Evolutionary conservation across 305 asterid species (phyloP).

Genomic region (Caryopteris hybrid): DNA sequence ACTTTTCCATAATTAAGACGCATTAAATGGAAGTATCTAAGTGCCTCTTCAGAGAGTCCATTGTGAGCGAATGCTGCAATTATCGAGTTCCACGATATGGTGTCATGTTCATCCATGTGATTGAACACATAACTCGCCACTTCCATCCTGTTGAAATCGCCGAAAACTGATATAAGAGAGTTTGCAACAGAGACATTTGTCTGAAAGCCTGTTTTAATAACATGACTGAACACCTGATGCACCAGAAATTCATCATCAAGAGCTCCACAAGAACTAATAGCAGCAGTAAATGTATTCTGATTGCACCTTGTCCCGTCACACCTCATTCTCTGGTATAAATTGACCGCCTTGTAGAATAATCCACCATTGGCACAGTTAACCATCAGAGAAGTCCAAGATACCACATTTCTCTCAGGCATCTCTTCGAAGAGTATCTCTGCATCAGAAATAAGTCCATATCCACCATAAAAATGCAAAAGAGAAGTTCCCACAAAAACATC

Average conservation of each 20-base stretch:
- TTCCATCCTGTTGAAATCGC: conserved; percentile 43
- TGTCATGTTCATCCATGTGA: conserved; percentile 52
- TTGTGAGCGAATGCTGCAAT: conserved; percentile 60
- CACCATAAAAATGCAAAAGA: conserved; percentile 77
- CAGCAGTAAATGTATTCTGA: conserved; percentile 66
- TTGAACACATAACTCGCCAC: conserved; percentile 50
- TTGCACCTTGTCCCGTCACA: conserved; percentile 48
- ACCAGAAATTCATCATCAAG: conserved; percentile 74
- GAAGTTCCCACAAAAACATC: conserved; percentile 76
- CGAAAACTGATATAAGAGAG: conserved; percentile 64
- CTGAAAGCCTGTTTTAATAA: conserved; percentile 59
- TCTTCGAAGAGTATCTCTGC: conserved; percentile 55
- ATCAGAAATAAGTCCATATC: conserved; percentile 43
- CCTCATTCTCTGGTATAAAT: conserved; percentile 54
- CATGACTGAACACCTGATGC: conserved; percentile 71
- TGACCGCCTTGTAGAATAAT: conserved; percentile 35
- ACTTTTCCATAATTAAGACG: conserved; percentile 53
- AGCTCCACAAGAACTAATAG: conserved; percentile 63
- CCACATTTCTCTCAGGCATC: conserved; percentile 78
- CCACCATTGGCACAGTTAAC: conserved; percentile 56
- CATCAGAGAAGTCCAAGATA: conserved; percentile 91
- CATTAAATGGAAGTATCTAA: conserved; percentile 55
- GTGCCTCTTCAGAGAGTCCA: conserved; percentile 39
- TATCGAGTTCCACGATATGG: conserved; percentile 83
- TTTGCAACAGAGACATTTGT: conserved; percentile 65